Conservation (phyloP, 2,329 filamentous ascomycete genomes). For the Sporothrix brasiliensis region DNA sequence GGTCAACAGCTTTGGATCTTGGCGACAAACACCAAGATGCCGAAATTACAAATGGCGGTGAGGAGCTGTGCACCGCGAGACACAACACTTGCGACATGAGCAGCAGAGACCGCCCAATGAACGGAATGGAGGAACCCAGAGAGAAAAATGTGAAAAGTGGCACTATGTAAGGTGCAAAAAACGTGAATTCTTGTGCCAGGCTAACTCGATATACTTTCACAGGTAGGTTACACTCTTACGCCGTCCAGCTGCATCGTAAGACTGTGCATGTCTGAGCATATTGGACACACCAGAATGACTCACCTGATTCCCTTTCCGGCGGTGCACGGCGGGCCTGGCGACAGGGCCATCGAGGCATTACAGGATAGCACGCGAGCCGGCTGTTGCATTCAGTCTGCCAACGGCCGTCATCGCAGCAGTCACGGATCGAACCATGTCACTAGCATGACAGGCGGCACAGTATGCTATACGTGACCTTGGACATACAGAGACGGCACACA, state of each 20-base stretch:
- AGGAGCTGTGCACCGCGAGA: neutral
- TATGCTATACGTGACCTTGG: neutral
- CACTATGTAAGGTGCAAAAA: neutral
- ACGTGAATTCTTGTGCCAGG: neutral
- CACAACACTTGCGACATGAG: neutral
- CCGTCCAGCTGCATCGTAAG: neutral
- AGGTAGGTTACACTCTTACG: neutral
- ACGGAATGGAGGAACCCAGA: neutral
- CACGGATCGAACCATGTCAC: neutral
- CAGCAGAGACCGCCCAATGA: neutral
- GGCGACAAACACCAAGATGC: neutral
- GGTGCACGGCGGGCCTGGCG: neutral
- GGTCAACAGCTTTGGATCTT: neutral
- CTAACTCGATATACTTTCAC: neutral
- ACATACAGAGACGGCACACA: neutral
- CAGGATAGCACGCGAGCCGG: neutral
- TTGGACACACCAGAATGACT: neutral
- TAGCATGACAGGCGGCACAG: neutral
- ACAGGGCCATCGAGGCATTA: neutral
- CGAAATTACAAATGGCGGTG: neutral
- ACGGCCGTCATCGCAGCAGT: neutral
- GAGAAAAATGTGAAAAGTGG: neutral
- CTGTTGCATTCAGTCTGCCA: slow-evolving; percentile 1
- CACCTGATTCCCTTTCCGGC: neutral
- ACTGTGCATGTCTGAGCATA: neutral